Percentiles rank a stretch among this genome's conserved stretches.
Evolutionary conservation across 73 alveolate genomes (phyloP).

Genomic region (Stentor coeruleus): DNA sequence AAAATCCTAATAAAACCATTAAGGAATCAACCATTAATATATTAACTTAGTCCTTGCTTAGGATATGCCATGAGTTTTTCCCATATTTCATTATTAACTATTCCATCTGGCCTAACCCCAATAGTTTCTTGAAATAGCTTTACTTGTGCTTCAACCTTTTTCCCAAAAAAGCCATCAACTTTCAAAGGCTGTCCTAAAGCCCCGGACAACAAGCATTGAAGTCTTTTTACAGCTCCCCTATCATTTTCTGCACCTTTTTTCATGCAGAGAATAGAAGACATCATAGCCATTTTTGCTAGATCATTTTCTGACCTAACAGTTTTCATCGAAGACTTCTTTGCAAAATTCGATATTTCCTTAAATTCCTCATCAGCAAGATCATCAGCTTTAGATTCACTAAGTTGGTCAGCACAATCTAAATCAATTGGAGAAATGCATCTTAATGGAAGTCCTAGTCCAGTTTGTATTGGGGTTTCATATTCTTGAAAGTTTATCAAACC

Average conservation of each 20-base stretch:
- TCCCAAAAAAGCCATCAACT: constrained; percentile 17
- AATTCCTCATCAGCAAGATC: not conserved
- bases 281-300: not conserved
- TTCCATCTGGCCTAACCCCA: constrained; percentile 10
- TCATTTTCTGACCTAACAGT: not conserved
- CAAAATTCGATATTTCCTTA: not conserved
- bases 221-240: not conserved
- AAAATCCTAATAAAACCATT: too few relatives aligned
- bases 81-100: constrained; percentile 6
- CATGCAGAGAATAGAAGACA: not conserved
- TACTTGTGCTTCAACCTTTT: not conserved
- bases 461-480: too few relatives aligned
- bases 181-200: not conserved
- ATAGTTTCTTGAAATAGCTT: not conserved
- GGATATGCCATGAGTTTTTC: not conserved
- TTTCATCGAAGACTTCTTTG: not conserved
- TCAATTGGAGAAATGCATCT: too few relatives aligned
- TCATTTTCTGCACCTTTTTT: not conserved
- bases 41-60: too few relatives aligned
- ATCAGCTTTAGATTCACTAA: not conserved
- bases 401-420: not conserved
- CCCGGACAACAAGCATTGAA: not conserved
- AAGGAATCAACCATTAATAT: too few relatives aligned
- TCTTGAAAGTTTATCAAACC: too few relatives aligned
- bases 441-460: too few relatives aligned